Base-by-base conservation (phyloP, 2,329 filamentous ascomycete genomes). In the Colletotrichum musicola region DNA sequence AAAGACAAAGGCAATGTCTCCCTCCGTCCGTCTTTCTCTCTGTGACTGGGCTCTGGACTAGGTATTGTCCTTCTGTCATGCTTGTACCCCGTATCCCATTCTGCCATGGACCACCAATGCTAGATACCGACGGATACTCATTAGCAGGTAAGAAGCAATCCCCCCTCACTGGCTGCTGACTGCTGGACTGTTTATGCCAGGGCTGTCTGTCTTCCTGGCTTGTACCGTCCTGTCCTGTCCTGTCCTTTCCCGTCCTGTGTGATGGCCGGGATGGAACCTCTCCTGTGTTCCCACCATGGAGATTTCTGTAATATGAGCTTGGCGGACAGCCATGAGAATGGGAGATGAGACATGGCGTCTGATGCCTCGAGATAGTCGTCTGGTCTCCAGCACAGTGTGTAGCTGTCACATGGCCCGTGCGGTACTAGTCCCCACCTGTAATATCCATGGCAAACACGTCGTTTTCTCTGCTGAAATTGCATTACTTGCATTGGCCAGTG, bases 341-440 rank as follows among this genome's bases (percentile, higher is more conserved):
- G 63, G 53, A 67, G 57, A 63, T 67, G 68, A 70, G 64, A 67
- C 63, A 68, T 62, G 68, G 63, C 64, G 68, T 68, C 61, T 69
- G 63, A 62, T 67, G 63, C 62, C 16, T 55, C 62, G 50, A 53
- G 66, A 69, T 67, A 67, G 63, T 69, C 67, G 38, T 67, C 66
- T 46, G 62, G 62, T 65, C 54, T 65, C 50, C 13, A 25, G 30
- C 62, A 68, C 66, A 68, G 66, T 68, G 66, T 35, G 66, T 27
- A 16, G 12, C 25, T 12, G 12, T 9, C 18, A 40, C 10, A 1
- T 56, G 44, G 62, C 18, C 62, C 30, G 56, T 68, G 62, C 65
- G 14, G 22, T n/a, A 3, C 9, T 16, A 16, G 40, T 13, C 35
- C 30, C 61, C 54, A 64, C 49, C 18, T 1, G 14, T 4, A 49